Evolutionary conservation across 1,284 basidiomycete species (phyloP).

Genomic region (Filobasidium uniguttulatum): DNA sequence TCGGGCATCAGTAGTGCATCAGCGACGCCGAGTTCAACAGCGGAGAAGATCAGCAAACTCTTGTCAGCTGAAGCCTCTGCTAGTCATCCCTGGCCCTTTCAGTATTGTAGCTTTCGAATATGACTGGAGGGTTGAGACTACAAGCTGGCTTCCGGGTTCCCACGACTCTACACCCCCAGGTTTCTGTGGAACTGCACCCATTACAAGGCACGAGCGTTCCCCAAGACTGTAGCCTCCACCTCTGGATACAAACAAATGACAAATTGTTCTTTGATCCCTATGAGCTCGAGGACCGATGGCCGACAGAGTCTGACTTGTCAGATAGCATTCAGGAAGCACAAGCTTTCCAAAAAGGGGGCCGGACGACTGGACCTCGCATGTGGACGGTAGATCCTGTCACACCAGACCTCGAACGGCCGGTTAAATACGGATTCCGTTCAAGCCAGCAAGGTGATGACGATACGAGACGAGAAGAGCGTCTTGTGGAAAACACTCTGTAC

Average conservation of each 20-base stretch:
- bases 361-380: not conserved
- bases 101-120: too few species aligned
- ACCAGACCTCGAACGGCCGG: constrained; percentile 12
- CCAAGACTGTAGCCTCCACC: constrained; percentile 1
- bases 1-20: too few species aligned
- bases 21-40: too few species aligned
- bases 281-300: constrained; percentile 13
- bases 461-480: not conserved
- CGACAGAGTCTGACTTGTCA: not conserved
- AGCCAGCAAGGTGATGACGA: not conserved
- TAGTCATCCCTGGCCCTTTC: too few species aligned
- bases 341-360: not conserved
- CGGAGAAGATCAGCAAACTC: too few species aligned
- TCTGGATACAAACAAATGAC: constrained; percentile 10
- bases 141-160: too few species aligned
- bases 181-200: too few species aligned
- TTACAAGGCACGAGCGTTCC: too few species aligned
- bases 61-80: too few species aligned
- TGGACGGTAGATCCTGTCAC: constrained; percentile 1
- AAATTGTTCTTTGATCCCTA: constrained; percentile 14
- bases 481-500: not conserved
- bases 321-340: not conserved
- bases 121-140: too few species aligned
- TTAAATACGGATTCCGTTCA: constrained; percentile 8
- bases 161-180: too few species aligned